Base-by-base conservation (phyloP, 495 filamentous ascomycete genomes). In the Hapsidospora chrysogenum region DNA sequence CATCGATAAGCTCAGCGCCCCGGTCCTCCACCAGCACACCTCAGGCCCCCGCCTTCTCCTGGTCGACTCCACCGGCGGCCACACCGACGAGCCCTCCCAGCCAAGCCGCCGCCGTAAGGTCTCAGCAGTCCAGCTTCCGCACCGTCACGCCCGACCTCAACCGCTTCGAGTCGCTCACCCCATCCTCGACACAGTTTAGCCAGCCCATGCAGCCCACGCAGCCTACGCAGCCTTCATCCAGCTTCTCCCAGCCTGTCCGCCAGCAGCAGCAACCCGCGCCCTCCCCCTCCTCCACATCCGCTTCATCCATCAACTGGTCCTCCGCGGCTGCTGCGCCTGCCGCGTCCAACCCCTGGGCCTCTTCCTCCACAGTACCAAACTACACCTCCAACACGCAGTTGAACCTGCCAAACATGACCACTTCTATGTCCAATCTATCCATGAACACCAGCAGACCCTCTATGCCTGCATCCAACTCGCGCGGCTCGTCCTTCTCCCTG, bases 111-210 rank as follows among this genome's bases (percentile, higher is more conserved):
- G n/a, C n/a, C n/a, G n/a, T n/a, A n/a, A n/a, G n/a, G n/a, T n/a
- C n/a, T n/a, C 62, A 64, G 27, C 49, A 58, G 17, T 48, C 58
- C 1, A 23, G 48, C 2, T 68, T 66, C 49, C 44, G 70, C 34
- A 69, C 66, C 0, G 64, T 73, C 14, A 74, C 70, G 0, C 70
- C 71, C 0, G 71, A 74, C 37, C 54, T 72, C 4, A 45, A 54
- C 3, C 44, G 45, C 17, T 63, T 72, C 30, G 52, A 56, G 21
- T 37, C 61, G 15, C 53, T 74, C 16, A 57, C 58, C 2, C 71
- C 71, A 13, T 52, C 61, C 4, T 47, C 58, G 9, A 69, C 68
- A 4, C 66, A 70, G 39, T 71, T 56, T 40, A 68, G 67, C 4
- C 60, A 70, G 28, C 68, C 67, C 0, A 36, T 70, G 10, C 66